phyloP scores from a whole-genome alignment of 2,329 filamentous ascomycete species.

The Botryotinia calthae region DNA sequence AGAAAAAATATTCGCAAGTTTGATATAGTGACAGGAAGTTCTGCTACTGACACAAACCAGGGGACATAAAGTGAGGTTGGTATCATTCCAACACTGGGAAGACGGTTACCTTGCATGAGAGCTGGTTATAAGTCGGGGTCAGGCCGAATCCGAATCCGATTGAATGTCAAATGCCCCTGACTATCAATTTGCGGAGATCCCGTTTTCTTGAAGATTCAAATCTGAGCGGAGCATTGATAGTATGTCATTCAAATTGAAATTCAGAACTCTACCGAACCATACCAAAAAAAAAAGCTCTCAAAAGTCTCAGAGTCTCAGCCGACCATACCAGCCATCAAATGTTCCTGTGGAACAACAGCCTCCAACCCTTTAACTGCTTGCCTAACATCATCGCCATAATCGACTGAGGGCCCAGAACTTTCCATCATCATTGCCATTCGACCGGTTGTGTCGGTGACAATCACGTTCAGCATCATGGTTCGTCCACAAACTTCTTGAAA shows the following conservation, averaged over 20 bases:
- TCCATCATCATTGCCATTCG: constrained; percentile 27
- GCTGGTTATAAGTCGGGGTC: not conserved
- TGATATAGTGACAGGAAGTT: not conserved
- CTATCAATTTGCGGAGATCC: not conserved
- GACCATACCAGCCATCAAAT: constrained; percentile 11
- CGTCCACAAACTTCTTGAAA: constrained; percentile 30
- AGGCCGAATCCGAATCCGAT: not conserved
- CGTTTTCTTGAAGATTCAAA: not conserved
- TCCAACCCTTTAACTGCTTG: constrained; percentile 26
- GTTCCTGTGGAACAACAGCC: constrained; percentile 22
- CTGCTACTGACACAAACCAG: not conserved
- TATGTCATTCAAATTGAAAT: not conserved
- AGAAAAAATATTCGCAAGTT: not conserved
- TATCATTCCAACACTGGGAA: not conserved
- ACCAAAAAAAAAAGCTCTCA: too few species aligned
- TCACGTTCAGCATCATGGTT: constrained; percentile 28
- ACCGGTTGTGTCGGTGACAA: constrained; percentile 30
- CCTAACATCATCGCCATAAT: constrained; percentile 26
- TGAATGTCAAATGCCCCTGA: not conserved
- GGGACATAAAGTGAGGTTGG: not conserved
- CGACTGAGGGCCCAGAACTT: constrained; percentile 20
- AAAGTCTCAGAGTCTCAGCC: not conserved
- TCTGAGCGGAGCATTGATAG: not conserved
- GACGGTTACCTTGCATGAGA: not conserved
- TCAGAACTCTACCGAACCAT: not conserved